Evolutionary conservation across 192 early-diverging fungal genomes (phyloP), one percentile per base, ranked within the genome.

Genomic region (Allomyces arbusculus): DNA sequence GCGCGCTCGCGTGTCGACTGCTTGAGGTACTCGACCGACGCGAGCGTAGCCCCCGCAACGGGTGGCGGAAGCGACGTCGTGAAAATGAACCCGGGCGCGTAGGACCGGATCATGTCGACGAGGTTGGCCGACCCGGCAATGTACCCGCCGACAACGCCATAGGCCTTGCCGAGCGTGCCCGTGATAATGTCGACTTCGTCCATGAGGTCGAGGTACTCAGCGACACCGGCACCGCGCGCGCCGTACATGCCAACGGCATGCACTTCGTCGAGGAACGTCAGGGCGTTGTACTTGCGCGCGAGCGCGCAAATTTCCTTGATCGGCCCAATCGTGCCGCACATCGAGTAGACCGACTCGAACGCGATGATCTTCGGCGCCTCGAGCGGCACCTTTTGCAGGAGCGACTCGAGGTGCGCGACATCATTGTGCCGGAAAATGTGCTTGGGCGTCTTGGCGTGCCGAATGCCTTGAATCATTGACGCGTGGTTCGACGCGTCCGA

Each of bases 181-280:
- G 94, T 91, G 77, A 92, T 84, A 64, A 97, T 94, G 73, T 97
- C 94, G 58, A 97, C 87, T 64, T 90, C 81, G 70, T 92, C 87
- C 78, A 94, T 77, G 24, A 84, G 80, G 72, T 94, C 88, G 65
- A 92, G 79, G 77, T 97, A 89, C 76, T 94, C 91, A 58, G 94
- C 92, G 25, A 97, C 92, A 67, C 94, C 94, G 26, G 86, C 92
- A 65, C 92, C 94, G 65, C 86, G 85, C 20, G 85, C 80, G 10
- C 94, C 94, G 72, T 97, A 97, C 92, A 97, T 94, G 67, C 94
- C 94, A n/a, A 97, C 94, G n/a, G 94, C 92, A 68, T 97, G 94
- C 33, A 97, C 94, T 74, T 97, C 92, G 70, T 97, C 94, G 58
- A 94, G 75, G 80, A 94, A 97, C 25, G 94, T 97, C 68, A 97